Evolutionary conservation across 2,329 filamentous ascomycete species (phyloP), one percentile per base, ranked within the genome.

Genomic region (Fusarium camptoceras): DNA sequence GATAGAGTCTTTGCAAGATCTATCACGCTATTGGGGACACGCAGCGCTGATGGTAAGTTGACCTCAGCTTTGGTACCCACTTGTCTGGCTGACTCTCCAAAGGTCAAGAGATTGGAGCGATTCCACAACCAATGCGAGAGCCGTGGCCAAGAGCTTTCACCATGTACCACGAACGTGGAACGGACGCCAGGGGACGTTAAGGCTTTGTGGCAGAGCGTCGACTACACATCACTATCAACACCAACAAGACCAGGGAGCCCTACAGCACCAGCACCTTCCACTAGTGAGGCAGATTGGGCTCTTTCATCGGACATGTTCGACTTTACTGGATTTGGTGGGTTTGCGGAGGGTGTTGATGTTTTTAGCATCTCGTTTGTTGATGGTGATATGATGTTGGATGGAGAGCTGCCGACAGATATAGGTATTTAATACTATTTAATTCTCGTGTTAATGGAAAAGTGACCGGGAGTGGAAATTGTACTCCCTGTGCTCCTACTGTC

Each of bases 331-430:
- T 64, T 64, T 7, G 61, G 61, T 1, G 61, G 59, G 1, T 64
- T 64, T 50, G 61, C 60, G 3, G 60, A 64, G 9, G 61, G 61
- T 4, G 53, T 64, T 6, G 61, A 64, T 28, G 44, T 64, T 1
- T 64, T 64, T 5, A 64, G 60, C 5, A 64, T 64, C 14, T 64
- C 61, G 1, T 58, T 64, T 34, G 60, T 64, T 5, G 61, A 64
- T 18, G 61, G 61, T 2, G 59, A 64, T 7, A 64, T 64, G 51
- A 64, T 20, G 27, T 20, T 64, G 2, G 61, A 56, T 0, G 44
- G 41, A 0, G 61, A 51, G 18, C 22, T 41, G 31, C 31, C 49
- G 27, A n/a, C n/a, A 4, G 41, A 43, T 24, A 51, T 51, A 27
- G 24, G 49, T 8, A 34, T 34, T 9, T 51, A 12, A 51, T 37